Evolutionary conservation across 108 stramenopile species (phyloP), one percentile per base, ranked within the genome.

Genomic region (Cyclotella distinguenda): DNA sequence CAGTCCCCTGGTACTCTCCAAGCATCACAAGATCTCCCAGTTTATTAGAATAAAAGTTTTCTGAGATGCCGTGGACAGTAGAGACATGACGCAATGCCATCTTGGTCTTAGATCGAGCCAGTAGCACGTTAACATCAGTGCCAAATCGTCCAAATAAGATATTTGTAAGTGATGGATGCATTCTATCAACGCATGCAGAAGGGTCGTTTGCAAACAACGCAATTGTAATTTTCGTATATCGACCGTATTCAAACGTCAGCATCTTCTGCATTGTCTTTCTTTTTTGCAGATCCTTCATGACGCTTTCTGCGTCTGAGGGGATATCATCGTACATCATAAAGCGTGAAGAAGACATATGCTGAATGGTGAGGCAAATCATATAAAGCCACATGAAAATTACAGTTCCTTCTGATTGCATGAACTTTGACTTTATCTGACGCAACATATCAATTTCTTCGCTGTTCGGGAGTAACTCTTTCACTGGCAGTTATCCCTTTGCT

Each of bases 1-100:
- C 68, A 16, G 60, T 70, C 12, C 68, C 59, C 27, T 70, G 68
- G 25, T 27, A 10, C 16, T n/a, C n/a, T 60, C 58, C 68, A 0
- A 6, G 5, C 1, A 70, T 0, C 13, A 7, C 27, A 1, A 36
- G 48, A 0, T 50, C 47, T 9, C 31, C 45, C 11, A 13, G 3
- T 0, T 46, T 13, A 9, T 68, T 31, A 12, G 3, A 0, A 33
- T 68, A 68, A 0, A 4, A n/a, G 6, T 11, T 45, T 5, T 18
- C 30, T 0, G 67, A 59, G 1, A 51, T 15, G 3, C 48, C 59
- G 15, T 47, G 39, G 0, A 25, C 59, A 19, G 68, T 70, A 10
- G 23, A n/a, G 0, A 70, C 59, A 1, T 31, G 16, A 0, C 49
- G 11, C 48, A 70, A 23, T 1, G 4, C 0, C 1, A 30, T n/a